Evolutionary conservation across 2,329 filamentous ascomycete species (phyloP), one percentile per base, ranked within the genome.

Genomic region (Neopestalotiopsis sp.): DNA sequence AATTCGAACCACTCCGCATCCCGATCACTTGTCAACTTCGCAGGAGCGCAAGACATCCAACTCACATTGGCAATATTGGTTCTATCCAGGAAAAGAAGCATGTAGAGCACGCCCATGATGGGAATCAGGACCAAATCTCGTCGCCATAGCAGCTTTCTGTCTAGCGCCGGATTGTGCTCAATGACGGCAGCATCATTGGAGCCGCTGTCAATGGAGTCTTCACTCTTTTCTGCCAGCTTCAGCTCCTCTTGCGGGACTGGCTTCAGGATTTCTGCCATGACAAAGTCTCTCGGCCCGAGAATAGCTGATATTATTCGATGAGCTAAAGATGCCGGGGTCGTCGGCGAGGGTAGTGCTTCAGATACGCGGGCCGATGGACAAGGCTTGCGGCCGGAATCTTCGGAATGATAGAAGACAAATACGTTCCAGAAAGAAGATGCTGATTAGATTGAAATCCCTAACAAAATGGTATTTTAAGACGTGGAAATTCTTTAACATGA

Each of bases 1-100:
- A 28, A 3, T 38, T 38, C 2, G 10, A 4, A 38, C 1, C 34
- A 7, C 6, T 38, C 34, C 34, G 34, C 34, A 38, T 38, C 4
- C 34, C 34, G 10, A 1, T 10, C 34, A 38, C 6, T 38, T 6
- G 10, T 10, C 1, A 38, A 10, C 10, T 1, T 38, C 10, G 10
- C 34, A 38, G 34, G 6, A 10, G 6, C 34, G 10, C 6, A 38
- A 38, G 10, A 38, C 34, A 38, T 38, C 4, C 14, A 34, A 34
- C 38, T 34, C n/a, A 63, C 60, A 74, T 85, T 85, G 34, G 82
- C 83, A 66, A 85, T 84, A 70, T 76, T 75, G 10, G 75, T 75
- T 49, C 74, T 69, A 67, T 76, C 75, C 9, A 76, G 65, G 61
- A 76, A 78, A 17, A 76, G 69, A 1, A 77, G 61, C 70, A 72